Base-by-base conservation (phyloP, 1,139 yeast species). In the Diutina neorugosa region DNA sequence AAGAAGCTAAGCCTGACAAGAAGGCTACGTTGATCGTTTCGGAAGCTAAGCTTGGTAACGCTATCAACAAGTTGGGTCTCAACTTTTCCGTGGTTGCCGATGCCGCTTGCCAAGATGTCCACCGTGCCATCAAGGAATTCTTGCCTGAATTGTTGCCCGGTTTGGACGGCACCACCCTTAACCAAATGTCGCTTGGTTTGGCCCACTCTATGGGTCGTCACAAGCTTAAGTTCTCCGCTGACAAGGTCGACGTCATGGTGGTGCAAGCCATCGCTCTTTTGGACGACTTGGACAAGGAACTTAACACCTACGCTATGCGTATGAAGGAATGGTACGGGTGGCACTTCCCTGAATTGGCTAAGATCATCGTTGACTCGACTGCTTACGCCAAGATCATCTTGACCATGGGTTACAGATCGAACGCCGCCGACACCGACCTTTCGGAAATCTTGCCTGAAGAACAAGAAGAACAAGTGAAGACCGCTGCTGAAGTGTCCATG, bases 261-360 rank as follows among this genome's bases (percentile, higher is more conserved):
- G 95, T 93, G 59, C 98, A 94, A 77, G 98, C 98, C 55, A 93
- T 93, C 73, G 96, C 98, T 41, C 77, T 94, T 60, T 80, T 93
- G 66, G 99, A 93, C 66, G 96, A 94, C 69, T 81, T 93, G 65
- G 98, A 93, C 75, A 93, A 93, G 75, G 98, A 94, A 69, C 80
- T 93, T 65, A 93, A 93, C 77, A 94, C 98, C 53, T 93, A 88
- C 65, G 93, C 98, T 61, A 93, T 93, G 99, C 84, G 99, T 76
- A 81, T 83, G 68, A 91, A 91, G 76, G 99, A 93, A 76, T 93
- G 99, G 99, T 93, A 94, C 74, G 98, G 98, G 60, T 93, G 99
- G 99, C 99, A 93, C 71, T 94, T 93, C 83, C 99, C 99, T 48
- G 99, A 93, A 74, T 81, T 93, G 81, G 96, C 96, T 65, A 93